Evolutionary conservation across 2,329 filamentous ascomycete genomes (phyloP).

Genomic region (Pseudopithomyces maydicus): DNA sequence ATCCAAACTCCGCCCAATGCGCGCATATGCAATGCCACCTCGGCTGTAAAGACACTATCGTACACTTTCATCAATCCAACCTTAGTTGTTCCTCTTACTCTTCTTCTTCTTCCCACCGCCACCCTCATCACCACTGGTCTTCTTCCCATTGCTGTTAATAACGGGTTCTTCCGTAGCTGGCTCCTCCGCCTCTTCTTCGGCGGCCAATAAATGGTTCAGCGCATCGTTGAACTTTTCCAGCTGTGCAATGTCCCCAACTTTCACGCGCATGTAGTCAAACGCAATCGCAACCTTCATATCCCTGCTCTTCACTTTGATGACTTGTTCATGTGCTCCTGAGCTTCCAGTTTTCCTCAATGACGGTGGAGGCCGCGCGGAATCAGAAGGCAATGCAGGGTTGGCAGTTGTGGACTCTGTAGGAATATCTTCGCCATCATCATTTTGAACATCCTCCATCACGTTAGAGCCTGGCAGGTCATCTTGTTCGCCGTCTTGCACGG

Average conservation of each 20-base stretch:
- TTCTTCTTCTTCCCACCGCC: constrained; percentile 26
- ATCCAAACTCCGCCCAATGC: constrained; percentile 1
- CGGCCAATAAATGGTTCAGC: constrained; percentile 60
- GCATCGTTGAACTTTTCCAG: constrained; percentile 67
- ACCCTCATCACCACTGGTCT: constrained; percentile 33
- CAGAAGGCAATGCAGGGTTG: constrained; percentile 7
- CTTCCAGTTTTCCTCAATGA: constrained; percentile 14
- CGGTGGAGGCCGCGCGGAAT: constrained; percentile 9
- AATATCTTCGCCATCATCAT: constrained; percentile 22
- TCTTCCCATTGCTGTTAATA: constrained; percentile 36
- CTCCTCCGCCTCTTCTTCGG: constrained; percentile 28
- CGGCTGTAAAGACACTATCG: neutral
- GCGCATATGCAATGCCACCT: neutral
- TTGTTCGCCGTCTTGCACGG: constrained; percentile 36
- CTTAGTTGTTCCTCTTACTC: constrained; percentile 33
- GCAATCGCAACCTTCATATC: constrained; percentile 72
- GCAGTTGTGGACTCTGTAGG: constrained; percentile 25
- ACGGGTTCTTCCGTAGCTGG: constrained; percentile 12
- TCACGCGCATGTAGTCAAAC: constrained; percentile 79
- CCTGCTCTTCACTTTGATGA: constrained; percentile 47
- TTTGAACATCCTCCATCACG: constrained; percentile 32
- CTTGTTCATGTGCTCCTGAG: constrained; percentile 24
- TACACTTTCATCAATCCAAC: neutral
- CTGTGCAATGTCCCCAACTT: constrained; percentile 71
- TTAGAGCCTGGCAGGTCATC: constrained; percentile 22